phyloP scores from a whole-genome alignment of 1,139 yeast species.

The Eremothecium sinecaudum region DNA sequence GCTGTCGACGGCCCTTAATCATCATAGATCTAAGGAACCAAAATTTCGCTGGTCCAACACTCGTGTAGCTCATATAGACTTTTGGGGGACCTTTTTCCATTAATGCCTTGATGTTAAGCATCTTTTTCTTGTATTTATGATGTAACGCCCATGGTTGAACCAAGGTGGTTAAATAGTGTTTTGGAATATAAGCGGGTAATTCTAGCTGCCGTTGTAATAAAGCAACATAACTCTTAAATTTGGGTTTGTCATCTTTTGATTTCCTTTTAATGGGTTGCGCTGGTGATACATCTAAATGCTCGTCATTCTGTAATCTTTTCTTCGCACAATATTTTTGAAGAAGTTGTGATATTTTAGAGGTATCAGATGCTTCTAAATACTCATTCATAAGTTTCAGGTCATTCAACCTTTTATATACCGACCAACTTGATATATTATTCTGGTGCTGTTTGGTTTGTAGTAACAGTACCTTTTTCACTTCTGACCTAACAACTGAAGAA shows the following conservation, averaged over 20 bases:
- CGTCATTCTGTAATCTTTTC: slow-evolving; percentile 7
- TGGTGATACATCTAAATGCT: slow-evolving; percentile 5
- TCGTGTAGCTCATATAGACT: slow-evolving; percentile 18
- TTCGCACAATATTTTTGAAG: slow-evolving; percentile 7
- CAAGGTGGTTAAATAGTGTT: slow-evolving; percentile 14
- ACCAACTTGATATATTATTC: slow-evolving; percentile 24
- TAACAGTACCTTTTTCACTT: slow-evolving; percentile 10
- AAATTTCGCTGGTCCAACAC: slow-evolving; percentile 21
- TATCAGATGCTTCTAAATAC: slow-evolving; percentile 8
- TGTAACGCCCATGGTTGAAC: slow-evolving; percentile 26
- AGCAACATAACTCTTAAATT: slow-evolving; percentile 1
- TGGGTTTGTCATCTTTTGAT: slow-evolving; percentile 13
- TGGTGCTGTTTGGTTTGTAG: slow-evolving; percentile 13
- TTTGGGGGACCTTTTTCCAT: slow-evolving; percentile 23
- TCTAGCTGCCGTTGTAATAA: slow-evolving; percentile 2
- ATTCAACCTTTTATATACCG: slow-evolving; percentile 13
- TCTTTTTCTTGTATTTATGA: slow-evolving; percentile 13
- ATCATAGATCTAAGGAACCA: slow-evolving; percentile 28
- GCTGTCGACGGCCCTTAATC: slow-evolving; percentile 22
- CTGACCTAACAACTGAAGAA: too few relatives aligned
- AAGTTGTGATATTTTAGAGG: slow-evolving; percentile 10
- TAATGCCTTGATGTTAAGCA: slow-evolving; percentile 15
- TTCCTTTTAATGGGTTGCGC: slow-evolving; percentile 6
- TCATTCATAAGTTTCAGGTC: slow-evolving; percentile 13
- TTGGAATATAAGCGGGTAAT: slow-evolving; percentile 16